phyloP scores from a whole-genome alignment of 805 yeast genomes.

The Saturnispora hagleri region DNA sequence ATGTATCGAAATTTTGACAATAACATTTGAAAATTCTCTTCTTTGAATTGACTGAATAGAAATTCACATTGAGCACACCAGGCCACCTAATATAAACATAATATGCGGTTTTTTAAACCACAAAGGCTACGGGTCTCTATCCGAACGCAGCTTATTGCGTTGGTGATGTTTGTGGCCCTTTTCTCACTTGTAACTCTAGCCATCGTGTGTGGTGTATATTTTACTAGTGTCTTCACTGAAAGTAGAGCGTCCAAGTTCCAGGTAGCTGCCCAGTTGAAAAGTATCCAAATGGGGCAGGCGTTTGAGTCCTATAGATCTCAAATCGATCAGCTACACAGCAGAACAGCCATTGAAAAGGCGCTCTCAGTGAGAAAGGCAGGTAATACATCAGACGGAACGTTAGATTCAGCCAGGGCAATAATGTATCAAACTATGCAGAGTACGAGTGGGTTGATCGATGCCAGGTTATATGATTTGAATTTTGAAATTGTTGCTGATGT shows the following conservation, averaged over 20 bases:
- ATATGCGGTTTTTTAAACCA: constrained; percentile 3
- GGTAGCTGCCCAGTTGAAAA: constrained; percentile 73
- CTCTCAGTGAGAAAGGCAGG: constrained; percentile 63
- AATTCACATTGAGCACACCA: not conserved
- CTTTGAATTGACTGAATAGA: not conserved
- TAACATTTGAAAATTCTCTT: not conserved
- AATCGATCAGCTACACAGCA: constrained; percentile 51
- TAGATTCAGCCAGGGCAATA: constrained; percentile 38
- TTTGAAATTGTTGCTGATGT: constrained; percentile 39
- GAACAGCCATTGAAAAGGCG: constrained; percentile 52
- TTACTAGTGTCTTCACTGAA: constrained; percentile 49
- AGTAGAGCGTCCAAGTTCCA: constrained; percentile 62
- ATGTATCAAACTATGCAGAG: constrained; percentile 56
- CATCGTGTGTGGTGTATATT: constrained; percentile 67
- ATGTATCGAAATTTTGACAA: not conserved
- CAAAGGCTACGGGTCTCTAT: constrained; percentile 47
- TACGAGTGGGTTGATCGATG: constrained; percentile 53
- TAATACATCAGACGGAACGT: constrained; percentile 43
- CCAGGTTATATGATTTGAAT: constrained; percentile 56
- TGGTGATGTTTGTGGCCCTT: constrained; percentile 62
- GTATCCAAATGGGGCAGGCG: constrained; percentile 68
- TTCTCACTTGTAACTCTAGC: constrained; percentile 66
- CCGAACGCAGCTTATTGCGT: constrained; percentile 62
- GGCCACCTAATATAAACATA: not conserved
- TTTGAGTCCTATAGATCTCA: constrained; percentile 59